Conservation (phyloP, 2,329 filamentous ascomycete species). For the Graphiopsis chlorocephala region DNA sequence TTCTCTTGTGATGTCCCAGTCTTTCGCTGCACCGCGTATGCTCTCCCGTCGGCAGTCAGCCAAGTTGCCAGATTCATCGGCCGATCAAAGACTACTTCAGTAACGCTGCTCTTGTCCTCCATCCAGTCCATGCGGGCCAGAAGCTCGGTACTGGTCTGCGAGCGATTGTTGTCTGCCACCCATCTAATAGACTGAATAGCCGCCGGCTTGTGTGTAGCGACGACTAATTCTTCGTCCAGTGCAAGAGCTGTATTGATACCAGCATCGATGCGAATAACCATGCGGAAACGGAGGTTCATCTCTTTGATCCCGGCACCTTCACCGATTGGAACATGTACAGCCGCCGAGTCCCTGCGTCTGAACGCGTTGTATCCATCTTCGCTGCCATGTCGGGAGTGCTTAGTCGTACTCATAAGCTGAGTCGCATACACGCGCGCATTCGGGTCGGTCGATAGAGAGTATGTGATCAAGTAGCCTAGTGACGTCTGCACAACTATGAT, state of each 20-base stretch:
- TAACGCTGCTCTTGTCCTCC: slow-evolving; percentile 70
- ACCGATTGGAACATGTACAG: slow-evolving; percentile 61
- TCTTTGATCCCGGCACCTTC: slow-evolving; percentile 81
- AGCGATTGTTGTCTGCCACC: slow-evolving; percentile 77
- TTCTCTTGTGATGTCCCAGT: slow-evolving; percentile 39
- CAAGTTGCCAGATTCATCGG: slow-evolving; percentile 95
- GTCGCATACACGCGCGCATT: slow-evolving; percentile 82
- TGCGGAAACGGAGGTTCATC: slow-evolving; percentile 85
- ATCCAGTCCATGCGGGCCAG: slow-evolving; percentile 85
- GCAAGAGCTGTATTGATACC: slow-evolving; percentile 86
- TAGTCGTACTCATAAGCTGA: slow-evolving; percentile 61
- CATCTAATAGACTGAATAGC: slow-evolving; percentile 97
- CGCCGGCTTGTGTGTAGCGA: slow-evolving; percentile 85
- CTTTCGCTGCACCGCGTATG: slow-evolving; percentile 82
- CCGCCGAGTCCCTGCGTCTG: slow-evolving; percentile 21
- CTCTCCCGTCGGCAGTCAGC: slow-evolving; percentile 83
- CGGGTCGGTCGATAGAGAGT: slow-evolving; percentile 82
- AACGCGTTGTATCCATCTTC: slow-evolving; percentile 33
- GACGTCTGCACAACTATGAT: slow-evolving; percentile 89
- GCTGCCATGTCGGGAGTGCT: slow-evolving; percentile 52
- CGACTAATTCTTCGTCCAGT: slow-evolving; percentile 86
- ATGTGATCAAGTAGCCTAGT: slow-evolving; percentile 86
- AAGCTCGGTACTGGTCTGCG: slow-evolving; percentile 87
- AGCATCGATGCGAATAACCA: slow-evolving; percentile 97
- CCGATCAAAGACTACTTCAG: slow-evolving; percentile 87